Evolutionary conservation across 352 stramenopile species (phyloP), one percentile per base, ranked within the genome.

Genomic region (Globisporangium megalacanthum): DNA sequence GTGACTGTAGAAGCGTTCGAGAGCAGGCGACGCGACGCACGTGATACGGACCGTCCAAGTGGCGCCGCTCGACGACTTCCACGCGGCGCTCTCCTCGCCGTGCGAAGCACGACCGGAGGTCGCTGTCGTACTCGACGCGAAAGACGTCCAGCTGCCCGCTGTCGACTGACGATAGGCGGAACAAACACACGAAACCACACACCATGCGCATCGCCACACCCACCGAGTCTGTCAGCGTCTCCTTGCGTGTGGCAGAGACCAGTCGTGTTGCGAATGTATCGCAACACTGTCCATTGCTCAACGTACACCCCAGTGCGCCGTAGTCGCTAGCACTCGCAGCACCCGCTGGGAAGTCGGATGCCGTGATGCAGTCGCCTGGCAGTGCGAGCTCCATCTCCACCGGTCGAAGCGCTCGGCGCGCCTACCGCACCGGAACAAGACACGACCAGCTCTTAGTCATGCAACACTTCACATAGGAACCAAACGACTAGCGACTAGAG

Each of bases 261-360:
- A n/a, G n/a, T n/a, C n/a, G n/a, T n/a, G n/a, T n/a, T n/a, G n/a
- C n/a, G n/a, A n/a, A n/a, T n/a, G n/a, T n/a, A n/a, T n/a, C n/a
- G n/a, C n/a, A n/a, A 37, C 5, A 37, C 33, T 8, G 33, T 37
- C 33, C 33, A 37, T 37, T 9, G 33, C 33, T 37, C 41, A 20
- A 66, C 62, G 51, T 54, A 83, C 73, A 65, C 19, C 63, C 64
- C 20, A 78, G 57, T n/a, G 73, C 73, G 13, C 62, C 73, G 58
- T 68, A 65, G 33, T 42, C 68, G 10, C 48, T 33, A 22, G 54
- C 44, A 58, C 73, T 9, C 31, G 49, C 17, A 31, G 47, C 13
- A 11, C 22, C 29, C 2, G 10, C 49, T 15, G n/a, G 66, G 14
- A 83, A 55, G 15, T 64, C 67, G 4, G 78, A 47, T 17, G 65